Evolutionary conservation across 2,329 filamentous ascomycete species (phyloP), one percentile per base, ranked within the genome.

Genomic region (Trichophyton rubrum): DNA sequence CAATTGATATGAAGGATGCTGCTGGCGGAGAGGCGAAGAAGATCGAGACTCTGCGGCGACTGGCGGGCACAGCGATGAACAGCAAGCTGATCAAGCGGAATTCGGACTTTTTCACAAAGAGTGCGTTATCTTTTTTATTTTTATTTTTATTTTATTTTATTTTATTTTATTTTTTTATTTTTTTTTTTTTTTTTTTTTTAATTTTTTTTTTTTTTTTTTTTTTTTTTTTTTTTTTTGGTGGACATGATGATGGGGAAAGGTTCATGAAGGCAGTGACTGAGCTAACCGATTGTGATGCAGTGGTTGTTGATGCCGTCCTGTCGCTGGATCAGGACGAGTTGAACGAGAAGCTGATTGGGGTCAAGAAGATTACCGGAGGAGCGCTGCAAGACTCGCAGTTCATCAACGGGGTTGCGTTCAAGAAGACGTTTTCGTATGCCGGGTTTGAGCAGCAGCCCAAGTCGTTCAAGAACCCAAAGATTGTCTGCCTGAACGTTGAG

Each of bases 401-500:
- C 76, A 88, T 99, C 72, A 93, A 97, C 74, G 93, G 93, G 71
- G 93, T 99, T 64, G 92, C 93, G 40, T 99, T 99, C 82, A 97
- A 97, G 81, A 99, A 99, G 84, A 99, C 93, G 3, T 99, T 99
- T 76, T 91, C 92, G 58, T 99, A 99, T 73, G 93, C 93, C 68
- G 93, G 93, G 72, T 99, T 99, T 77, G 93, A 99, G 78, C 93
- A 99, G 78, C 93, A 99, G 78, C 93, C 93, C 66, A 99, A 99
- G 78, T 86, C 84, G 6, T 97, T 99, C 80, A 85, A 82, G 72
- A 84, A 96, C 76, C 93, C 93, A 63, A 95, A 95, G 81, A 95
- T 99, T 67, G 89, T 96, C 63, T 97, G 92, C 77, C 79, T 99
- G 68, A 99, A 97, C 74, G 93, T 99, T 68, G 93, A 99, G 78